Percentiles rank a stretch among this genome's conserved stretches.
Evolutionary conservation across 495 filamentous ascomycete species (phyloP).

Genomic region (Penicillium egyptiacum): DNA sequence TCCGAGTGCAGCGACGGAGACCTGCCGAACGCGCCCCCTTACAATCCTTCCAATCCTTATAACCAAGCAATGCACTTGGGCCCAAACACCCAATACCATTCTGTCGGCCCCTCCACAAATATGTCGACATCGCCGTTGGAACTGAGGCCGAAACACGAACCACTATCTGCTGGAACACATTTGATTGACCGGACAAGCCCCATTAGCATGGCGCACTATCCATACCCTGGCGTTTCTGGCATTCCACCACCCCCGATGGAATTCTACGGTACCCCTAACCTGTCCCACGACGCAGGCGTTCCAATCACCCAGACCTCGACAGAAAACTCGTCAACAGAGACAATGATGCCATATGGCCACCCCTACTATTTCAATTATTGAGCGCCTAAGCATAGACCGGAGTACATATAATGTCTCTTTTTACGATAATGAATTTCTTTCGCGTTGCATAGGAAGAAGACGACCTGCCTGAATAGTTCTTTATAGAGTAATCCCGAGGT

Average conservation of each 20-base stretch:
- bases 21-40: neutral
- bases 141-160: slow-evolving; percentile 26
- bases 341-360: slow-evolving; percentile 24
- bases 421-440: slow-evolving; percentile 25
- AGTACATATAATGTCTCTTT: neutral
- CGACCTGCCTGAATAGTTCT: too few species aligned
- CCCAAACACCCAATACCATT: neutral
- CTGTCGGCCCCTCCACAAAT: neutral
- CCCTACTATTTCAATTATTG: slow-evolving; percentile 38
- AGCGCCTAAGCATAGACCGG: neutral
- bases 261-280: slow-evolving; percentile 14
- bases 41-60: slow-evolving; percentile 2
- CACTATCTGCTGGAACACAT: slow-evolving; percentile 14
- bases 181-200: slow-evolving; percentile 22
- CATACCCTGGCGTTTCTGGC: slow-evolving; percentile 16
- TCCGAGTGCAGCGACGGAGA: slow-evolving; percentile 11
- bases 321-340: slow-evolving; percentile 5
- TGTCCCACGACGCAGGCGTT: slow-evolving; percentile 2
- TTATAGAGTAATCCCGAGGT: too few species aligned
- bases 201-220: slow-evolving; percentile 19
- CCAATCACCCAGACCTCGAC: slow-evolving; percentile 4
- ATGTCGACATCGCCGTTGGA: slow-evolving; percentile 18
- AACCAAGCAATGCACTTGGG: neutral
- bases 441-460: neutral
- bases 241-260: slow-evolving; percentile 23